These are phyloP conservation scores for Wallacemonas sp. DNA, from an alignment of 208 protist genomes.

Conservation along the genomic window DNA sequence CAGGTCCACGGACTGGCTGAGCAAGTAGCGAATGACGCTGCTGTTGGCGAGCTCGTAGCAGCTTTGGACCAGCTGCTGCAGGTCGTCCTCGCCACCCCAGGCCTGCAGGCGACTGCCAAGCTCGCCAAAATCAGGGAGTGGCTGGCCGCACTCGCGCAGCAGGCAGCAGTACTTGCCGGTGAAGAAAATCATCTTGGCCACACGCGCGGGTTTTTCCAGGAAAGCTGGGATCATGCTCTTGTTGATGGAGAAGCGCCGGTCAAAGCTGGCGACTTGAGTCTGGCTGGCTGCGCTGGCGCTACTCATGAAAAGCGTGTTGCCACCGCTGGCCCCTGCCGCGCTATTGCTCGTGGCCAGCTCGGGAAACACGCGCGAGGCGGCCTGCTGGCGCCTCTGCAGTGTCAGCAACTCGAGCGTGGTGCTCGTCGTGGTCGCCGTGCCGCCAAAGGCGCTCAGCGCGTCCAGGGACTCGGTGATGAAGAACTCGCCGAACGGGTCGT, in stretches of 20 bases:
- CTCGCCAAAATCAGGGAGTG: slow-evolving; percentile 58
- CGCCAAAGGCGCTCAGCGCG: slow-evolving; percentile 14
- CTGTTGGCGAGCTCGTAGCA: slow-evolving; percentile 80
- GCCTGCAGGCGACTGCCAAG: slow-evolving; percentile 40
- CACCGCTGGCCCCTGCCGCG: slow-evolving; percentile 25
- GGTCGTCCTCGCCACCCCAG: slow-evolving; percentile 70
- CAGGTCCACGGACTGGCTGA: slow-evolving; percentile 71
- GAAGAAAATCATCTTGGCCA: slow-evolving; percentile 86
- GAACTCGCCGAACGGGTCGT: slow-evolving; percentile 86
- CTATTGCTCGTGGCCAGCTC: slow-evolving; percentile 14
- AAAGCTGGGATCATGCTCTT: slow-evolving; percentile 80
- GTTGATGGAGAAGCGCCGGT: slow-evolving; percentile 87
- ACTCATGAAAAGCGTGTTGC: background rate
- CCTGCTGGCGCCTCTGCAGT: slow-evolving; percentile 8
- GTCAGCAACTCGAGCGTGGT: background rate
- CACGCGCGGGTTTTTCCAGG: slow-evolving; percentile 48
- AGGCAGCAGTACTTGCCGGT: slow-evolving; percentile 89
- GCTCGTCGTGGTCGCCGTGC: slow-evolving; percentile 10
- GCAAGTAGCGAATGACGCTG: slow-evolving; percentile 74
- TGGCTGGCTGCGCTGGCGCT: slow-evolving; percentile 21
- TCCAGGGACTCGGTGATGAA: slow-evolving; percentile 68
- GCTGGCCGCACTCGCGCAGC: slow-evolving; percentile 75
- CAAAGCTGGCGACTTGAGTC: slow-evolving; percentile 52
- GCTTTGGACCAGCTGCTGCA: slow-evolving; percentile 71
- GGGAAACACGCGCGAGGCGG: slow-evolving; percentile 7